Percentiles rank a stretch among this genome's conserved stretches.
Evolutionary conservation across 176 grass and related monocot species (phyloP).

Genomic region (Oryza nivara): DNA sequence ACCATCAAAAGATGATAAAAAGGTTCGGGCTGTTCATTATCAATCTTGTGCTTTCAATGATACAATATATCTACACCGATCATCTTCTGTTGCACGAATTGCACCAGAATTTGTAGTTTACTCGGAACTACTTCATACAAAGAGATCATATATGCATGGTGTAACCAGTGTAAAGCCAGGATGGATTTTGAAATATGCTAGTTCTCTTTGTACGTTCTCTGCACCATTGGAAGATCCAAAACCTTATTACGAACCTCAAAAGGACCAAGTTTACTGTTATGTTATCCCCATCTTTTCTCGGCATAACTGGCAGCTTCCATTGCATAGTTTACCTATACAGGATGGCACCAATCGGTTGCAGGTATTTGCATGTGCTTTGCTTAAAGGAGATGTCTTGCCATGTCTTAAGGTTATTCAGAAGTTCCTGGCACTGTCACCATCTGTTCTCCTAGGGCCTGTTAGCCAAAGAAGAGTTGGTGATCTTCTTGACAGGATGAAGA

Average conservation of each 20-base stretch:
- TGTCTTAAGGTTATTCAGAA: slow-evolving; percentile 70
- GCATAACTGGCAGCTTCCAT: slow-evolving; percentile 84
- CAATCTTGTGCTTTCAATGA: slow-evolving; percentile 75
- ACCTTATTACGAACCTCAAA: slow-evolving; percentile 74
- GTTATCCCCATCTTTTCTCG: slow-evolving; percentile 73
- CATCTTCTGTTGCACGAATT: slow-evolving; percentile 76
- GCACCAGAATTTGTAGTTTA: slow-evolving; percentile 91
- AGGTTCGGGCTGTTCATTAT: slow-evolving; percentile 62
- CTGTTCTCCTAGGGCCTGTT: slow-evolving; percentile 50
- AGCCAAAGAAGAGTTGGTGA: slow-evolving; percentile 66
- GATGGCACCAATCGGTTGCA: slow-evolving; percentile 52
- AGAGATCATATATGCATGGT: slow-evolving; percentile 92
- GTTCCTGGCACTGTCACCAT: slow-evolving; percentile 63
- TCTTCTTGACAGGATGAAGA: slow-evolving; percentile 65
- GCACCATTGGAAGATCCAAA: slow-evolving; percentile 74
- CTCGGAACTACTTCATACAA: slow-evolving; percentile 87
- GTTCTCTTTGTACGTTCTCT: slow-evolving; percentile 90
- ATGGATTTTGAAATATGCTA: slow-evolving; percentile 94
- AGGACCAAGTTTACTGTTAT: slow-evolving; percentile 73
- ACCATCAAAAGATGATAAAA: slow-evolving; percentile 60
- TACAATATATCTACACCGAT: slow-evolving; percentile 72
- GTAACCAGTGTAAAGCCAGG: slow-evolving; percentile 77
- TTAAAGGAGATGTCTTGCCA: slow-evolving; percentile 87
- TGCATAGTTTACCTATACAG: slow-evolving; percentile 70
- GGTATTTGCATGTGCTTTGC: slow-evolving; percentile 83